Evolutionary conservation across 306 rosid genomes (phyloP).

Genomic region (Adenanthera pavonina): DNA sequence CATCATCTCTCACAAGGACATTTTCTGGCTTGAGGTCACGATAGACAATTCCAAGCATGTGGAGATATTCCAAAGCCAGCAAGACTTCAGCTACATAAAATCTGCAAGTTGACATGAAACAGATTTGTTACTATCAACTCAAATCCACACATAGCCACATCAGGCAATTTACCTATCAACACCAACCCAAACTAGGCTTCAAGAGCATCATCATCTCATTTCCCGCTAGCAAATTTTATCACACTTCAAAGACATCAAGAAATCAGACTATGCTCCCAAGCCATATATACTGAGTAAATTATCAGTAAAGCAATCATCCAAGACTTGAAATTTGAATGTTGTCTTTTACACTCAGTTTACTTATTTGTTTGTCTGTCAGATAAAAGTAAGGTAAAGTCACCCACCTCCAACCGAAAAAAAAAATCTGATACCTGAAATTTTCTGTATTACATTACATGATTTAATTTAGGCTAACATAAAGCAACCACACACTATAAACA

Average conservation of each 20-base stretch:
- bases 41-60: slow-evolving; percentile 88
- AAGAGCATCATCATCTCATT: slow-evolving; percentile 9
- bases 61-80: slow-evolving; percentile 80
- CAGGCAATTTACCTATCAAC: not conserved
- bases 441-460: slow-evolving; percentile 19
- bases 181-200: not conserved
- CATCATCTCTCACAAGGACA: slow-evolving; percentile 85
- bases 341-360: not conserved
- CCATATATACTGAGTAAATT: not conserved
- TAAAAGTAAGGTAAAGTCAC: slow-evolving; percentile 17
- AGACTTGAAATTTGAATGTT: not conserved
- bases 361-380: not conserved
- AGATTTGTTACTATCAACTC: slow-evolving; percentile 25
- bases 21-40: slow-evolving; percentile 86
- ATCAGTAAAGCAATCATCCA: slow-evolving; percentile 18
- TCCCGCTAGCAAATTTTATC: slow-evolving; percentile 20
- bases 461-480: not conserved
- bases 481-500: slow-evolving; percentile 21
- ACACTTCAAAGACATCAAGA: slow-evolving; percentile 18
- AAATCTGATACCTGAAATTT: slow-evolving; percentile 11
- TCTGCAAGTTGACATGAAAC: slow-evolving; percentile 49
- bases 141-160: slow-evolving; percentile 14
- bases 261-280: slow-evolving; percentile 14
- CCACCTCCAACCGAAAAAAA: not conserved
- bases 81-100: slow-evolving; percentile 90